Conservation (phyloP, 2,329 filamentous ascomycete genomes). For the Rutstroemia sp. region DNA sequence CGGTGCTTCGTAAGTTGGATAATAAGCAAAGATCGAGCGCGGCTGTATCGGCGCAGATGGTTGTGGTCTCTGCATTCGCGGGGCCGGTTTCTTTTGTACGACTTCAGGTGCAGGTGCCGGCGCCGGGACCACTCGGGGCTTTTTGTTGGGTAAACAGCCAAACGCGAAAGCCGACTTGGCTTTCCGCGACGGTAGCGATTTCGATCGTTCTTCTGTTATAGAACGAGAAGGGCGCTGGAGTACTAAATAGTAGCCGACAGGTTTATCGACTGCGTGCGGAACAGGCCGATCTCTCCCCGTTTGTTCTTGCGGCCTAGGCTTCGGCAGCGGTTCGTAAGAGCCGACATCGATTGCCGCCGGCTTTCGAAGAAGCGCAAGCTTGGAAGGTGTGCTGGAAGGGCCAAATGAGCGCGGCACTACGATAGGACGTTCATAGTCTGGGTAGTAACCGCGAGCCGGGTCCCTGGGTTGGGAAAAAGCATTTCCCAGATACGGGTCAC, state of each 20-base stretch:
- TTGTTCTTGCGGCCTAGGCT: background rate
- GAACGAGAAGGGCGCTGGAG: background rate
- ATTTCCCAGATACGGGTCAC: background rate
- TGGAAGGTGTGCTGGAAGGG: background rate
- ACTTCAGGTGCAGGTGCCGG: background rate
- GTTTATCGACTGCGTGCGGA: background rate
- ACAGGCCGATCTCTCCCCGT: background rate
- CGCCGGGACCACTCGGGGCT: background rate
- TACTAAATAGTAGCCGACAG: background rate
- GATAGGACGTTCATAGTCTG: background rate
- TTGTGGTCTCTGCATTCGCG: background rate
- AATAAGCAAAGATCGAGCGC: background rate
- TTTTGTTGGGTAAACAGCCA: background rate
- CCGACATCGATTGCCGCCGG: background rate
- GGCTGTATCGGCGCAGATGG: too few relatives aligned
- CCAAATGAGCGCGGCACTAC: background rate
- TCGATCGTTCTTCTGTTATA: background rate
- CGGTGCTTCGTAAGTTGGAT: background rate
- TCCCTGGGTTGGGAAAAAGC: background rate
- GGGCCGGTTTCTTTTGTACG: background rate
- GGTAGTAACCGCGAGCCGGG: background rate
- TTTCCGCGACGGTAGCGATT: background rate
- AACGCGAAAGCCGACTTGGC: background rate
- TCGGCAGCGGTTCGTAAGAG: background rate
- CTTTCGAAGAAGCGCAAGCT: background rate